Evolutionary conservation across 805 yeast species (phyloP), one percentile per base, ranked within the genome.

Genomic region (Starmerella powellii): DNA sequence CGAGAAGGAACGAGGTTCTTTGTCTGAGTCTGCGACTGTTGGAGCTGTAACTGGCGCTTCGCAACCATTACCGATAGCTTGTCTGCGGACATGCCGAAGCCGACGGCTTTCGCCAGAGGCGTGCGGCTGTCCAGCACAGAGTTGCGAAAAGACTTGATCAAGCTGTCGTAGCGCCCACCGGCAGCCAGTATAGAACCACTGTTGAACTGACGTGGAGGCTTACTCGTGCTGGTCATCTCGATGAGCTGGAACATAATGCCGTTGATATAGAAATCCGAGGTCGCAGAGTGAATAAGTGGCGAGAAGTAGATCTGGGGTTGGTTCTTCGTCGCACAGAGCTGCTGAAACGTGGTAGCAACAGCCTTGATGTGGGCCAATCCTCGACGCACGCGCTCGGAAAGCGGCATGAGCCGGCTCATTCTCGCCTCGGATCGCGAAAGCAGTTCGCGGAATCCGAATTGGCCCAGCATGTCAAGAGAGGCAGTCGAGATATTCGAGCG

Each of bases 201-300:
- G 47, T 53, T 70, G 29, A 35, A 32, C 30, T 41, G 36, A 3
- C 40, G 29, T 3, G 24, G 16, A 4, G 18, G 4, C 32, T 16
- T 23, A 19, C 16, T 27, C 23, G 34, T 4, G 5, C 34, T 3
- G 52, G 68, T 76, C 3, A 76, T 78, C 41, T 83, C 80, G 49
- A 76, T 72, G 0, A 82, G 84, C 52, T 85, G 94, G 57, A 88
- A 91, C 94, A 91, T 85, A 2, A 87, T 63, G 0, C 94, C 94
- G 15, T 77, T 76, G 30, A 70, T 66, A 56, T 87, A 91, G 56
- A 85, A 88, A 8, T 77, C 49, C 1, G 48, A 34, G 13, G 45
- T 71, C 26, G 79, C 73, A 51, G 85, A 85, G 61, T 83, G 84
- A 49, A 85, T 84, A 59, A 91, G 68, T 0, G 98, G 98, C 3